Base-by-base conservation (phyloP, 169 alveolate genomes). In the Plasmodium malariae region DNA sequence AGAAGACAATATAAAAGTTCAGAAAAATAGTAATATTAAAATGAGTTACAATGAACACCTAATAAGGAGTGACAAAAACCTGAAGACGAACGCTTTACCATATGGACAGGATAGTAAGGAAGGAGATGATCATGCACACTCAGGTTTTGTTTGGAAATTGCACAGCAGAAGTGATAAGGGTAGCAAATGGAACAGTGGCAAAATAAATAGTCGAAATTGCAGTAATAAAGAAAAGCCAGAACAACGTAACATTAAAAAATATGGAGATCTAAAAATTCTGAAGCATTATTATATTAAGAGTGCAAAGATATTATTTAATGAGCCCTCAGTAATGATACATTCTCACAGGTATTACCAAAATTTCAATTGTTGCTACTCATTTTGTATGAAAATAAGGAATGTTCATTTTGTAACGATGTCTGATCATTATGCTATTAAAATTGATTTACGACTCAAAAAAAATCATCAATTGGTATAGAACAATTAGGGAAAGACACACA, bases 381-480 rank as follows among this genome's bases (percentile, higher is more conserved):
- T 88, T 17, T 88, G 85, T 40, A 88, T 88, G 54, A 90, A 88
- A 72, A 63, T 80, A 90, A 85, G 87, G 59, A 93, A 94, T 80
- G 94, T 95, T 12, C 93, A 94, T 93, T 94, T 96, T 36, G 97
- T 96, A 67, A 96, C 98, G 2, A 92, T 96, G 49, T 95, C 97
- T 14, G 98, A 96, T 49, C 98, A 96, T 88, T 96, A 96, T 67
- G 98, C 97, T 37, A 89, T 96, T 30, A 93, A 93, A 57, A 93
- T 96, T 67, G 94, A 92, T 51, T 93, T 96, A 54, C 74, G 93
- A 57, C 92, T 94, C 32, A 93, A 89, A 72, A 80, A 80, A 57
- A 63, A 80, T 11, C 54, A 60, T 30, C n/a, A n/a, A n/a, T n/a
- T n/a, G n/a, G n/a, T n/a, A n/a, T n/a, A n/a, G n/a, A n/a, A n/a